Evolutionary conservation across 345 rosid species (phyloP), one percentile per base, ranked within the genome.

Genomic region (Linum trigynum): DNA sequence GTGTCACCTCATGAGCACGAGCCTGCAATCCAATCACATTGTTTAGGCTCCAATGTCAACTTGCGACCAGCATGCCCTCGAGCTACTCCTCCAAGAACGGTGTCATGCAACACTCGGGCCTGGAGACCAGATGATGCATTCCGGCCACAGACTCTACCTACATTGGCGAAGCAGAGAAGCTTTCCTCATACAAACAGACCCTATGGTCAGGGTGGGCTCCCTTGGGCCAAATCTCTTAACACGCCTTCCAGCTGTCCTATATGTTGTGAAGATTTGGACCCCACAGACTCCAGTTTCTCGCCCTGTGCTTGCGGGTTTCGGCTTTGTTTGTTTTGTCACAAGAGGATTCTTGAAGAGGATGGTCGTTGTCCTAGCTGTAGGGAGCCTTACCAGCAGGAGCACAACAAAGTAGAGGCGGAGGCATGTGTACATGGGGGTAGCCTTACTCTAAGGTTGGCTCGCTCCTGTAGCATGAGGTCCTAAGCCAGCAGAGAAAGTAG

Each of bases 341-440:
- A 90, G 85, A 87, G 89, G 73, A 92, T 92, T 60, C 87, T 88
- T 16, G 91, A 92, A 74, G 92, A 78, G 71, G 95, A 92, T 77
- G 90, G 88, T 15, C 94, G 97, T 48, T 92, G 98, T 79, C 98
- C 98, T 3, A 90, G 92, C 67, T 92, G 97, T 76, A 85, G 98
- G 78, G 85, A 90, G 76, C 87, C 83, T 0, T 92, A 92, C 55
- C 78, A 82, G 32, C 32, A 23, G 32, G 32, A 23, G 63, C 80
- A 59, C 59, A 79, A 82, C 62, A 66, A 78, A n/a, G 60, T 75
- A 59, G 83, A 80, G 70, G 76, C 74, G 4, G 91, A 85, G 83
- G 74, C 87, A 12, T 76, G 74, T 65, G 72, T 79, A 56, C 87
- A 67, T 62, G 85, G 82, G 75, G 83, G 89, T 68, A 77, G 82